Base-by-base conservation (phyloP, 805 yeast species). In the Saturnispora zaruensis region DNA sequence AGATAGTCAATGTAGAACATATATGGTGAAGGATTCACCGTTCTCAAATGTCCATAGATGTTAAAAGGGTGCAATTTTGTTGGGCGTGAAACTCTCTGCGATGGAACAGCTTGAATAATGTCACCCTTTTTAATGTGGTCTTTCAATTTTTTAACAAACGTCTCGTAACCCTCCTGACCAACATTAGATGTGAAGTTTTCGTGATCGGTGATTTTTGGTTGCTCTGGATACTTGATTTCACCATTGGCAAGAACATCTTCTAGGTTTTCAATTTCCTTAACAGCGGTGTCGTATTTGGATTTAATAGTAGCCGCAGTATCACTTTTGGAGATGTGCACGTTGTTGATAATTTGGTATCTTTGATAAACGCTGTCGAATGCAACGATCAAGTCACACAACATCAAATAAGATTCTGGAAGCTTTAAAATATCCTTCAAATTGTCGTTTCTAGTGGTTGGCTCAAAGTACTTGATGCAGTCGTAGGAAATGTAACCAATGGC, bases 1-100 rank as follows among this genome's bases (percentile, higher is more conserved):
- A 86, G 65, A 60, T 87, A 84, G 65, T 93, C 98, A 56, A 93
- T 82, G 68, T 89, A 93, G 65, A 93, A 93, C 75, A 93, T 76
- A 66, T 93, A 93, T 25, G 99, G 99, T 2, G 97, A 88, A 9
- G 99, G 99, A 68, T 93, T 93, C 44, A 93, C 97, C 0, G 96
- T 85, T 64, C 99, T 78, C 59, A 93, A 75, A 63, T 91, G 97
- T 57, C 95, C 83, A 70, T 91, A 93, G 44, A 93, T 85, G 69
- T 93, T 93, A 76, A 93, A 93, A 2, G 99, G 98, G 66, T 93
- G 98, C 58, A 93, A 72, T 3, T 89, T 81, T 0, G 99, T 93
- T 34, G 96, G 96, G 67, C 97, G 82, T 5, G 95, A 87, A 25
- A 93, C 89, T 63, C 99, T 78, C 72, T 93, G 99, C 1, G 97